phyloP scores from a whole-genome alignment of 352 stramenopile species.

The Phytophthora sp. region DNA sequence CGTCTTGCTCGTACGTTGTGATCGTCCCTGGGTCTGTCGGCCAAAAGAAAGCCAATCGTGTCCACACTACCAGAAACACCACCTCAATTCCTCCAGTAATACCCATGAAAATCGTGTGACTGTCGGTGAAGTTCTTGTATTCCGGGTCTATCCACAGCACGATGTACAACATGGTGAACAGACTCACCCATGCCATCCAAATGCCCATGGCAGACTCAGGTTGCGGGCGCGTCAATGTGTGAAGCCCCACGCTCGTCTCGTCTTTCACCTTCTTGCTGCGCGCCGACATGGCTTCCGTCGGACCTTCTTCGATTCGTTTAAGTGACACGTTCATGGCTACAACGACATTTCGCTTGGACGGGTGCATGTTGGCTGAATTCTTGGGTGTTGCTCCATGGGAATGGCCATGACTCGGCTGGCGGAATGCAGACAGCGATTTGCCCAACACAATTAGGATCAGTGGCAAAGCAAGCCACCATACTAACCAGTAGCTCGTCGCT shows the following conservation, averaged over 20 bases:
- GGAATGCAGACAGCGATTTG: conserved; percentile 58
- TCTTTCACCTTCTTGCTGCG: conserved; percentile 38
- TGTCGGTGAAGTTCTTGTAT: conserved; percentile 47
- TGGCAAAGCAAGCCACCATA: conserved; percentile 72
- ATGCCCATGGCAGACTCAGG: conserved; percentile 80
- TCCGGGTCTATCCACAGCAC: conserved; percentile 59
- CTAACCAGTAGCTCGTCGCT: conserved; percentile 65
- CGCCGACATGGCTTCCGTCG: conserved; percentile 12
- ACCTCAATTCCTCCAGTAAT: conserved; percentile 49
- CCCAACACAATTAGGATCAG: conserved; percentile 61
- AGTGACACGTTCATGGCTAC: conserved; percentile 45
- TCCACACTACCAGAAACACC: conserved; percentile 59
- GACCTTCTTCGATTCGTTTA: conserved; percentile 24
- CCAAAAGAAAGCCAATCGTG: conserved; percentile 56
- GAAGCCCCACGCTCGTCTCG: conserved; percentile 28
- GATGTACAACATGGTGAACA: conserved; percentile 77
- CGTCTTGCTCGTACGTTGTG: conserved; percentile 55
- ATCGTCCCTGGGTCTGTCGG: conserved; percentile 66
- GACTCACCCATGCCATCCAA: conserved; percentile 72
- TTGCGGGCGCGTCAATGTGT: conserved; percentile 49
- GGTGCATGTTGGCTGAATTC: conserved; percentile 38
- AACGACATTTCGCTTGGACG: conserved; percentile 54
- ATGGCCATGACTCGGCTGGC: conserved; percentile 44
- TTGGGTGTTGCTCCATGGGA: conserved; percentile 49
- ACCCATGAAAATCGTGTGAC: conserved; percentile 45